These are phyloP conservation scores for Solanum pimpinellifolium DNA, from an alignment of 257 asterid genomes.

Conservation along the genomic window DNA sequence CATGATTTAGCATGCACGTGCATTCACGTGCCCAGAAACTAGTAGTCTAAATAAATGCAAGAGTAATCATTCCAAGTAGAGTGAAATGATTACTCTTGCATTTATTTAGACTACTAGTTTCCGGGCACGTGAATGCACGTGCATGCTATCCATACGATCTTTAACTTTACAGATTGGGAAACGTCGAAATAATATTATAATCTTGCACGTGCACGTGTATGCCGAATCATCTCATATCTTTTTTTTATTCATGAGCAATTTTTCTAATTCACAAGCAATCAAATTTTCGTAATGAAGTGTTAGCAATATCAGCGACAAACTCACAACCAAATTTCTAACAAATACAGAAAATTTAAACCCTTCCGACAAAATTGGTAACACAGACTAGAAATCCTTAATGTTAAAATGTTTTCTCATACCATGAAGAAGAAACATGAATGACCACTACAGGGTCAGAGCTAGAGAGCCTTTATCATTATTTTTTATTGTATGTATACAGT, in stretches of 20 bases:
- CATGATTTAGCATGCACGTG: background rate
- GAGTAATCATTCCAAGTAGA: background rate
- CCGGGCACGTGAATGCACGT: background rate
- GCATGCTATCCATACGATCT: background rate
- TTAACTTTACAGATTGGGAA: background rate
- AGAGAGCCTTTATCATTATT: background rate
- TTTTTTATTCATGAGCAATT: background rate
- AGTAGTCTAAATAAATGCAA: background rate
- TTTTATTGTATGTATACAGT: background rate
- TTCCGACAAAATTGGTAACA: background rate
- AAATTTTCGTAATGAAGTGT: background rate
- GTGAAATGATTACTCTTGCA: background rate
- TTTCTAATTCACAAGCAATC: background rate
- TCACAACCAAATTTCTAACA: background rate
- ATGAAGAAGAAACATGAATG: background rate
- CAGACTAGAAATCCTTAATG: background rate
- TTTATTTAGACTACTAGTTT: background rate
- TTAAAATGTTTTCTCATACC: background rate
- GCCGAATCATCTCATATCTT: background rate
- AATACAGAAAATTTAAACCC: background rate
- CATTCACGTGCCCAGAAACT: background rate
- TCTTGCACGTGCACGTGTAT: background rate
- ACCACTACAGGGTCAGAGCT: background rate
- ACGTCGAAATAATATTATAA: background rate
- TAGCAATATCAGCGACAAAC: background rate